Evolutionary conservation across 805 yeast species (phyloP).

Genomic region (Nakazawaea holstii): DNA sequence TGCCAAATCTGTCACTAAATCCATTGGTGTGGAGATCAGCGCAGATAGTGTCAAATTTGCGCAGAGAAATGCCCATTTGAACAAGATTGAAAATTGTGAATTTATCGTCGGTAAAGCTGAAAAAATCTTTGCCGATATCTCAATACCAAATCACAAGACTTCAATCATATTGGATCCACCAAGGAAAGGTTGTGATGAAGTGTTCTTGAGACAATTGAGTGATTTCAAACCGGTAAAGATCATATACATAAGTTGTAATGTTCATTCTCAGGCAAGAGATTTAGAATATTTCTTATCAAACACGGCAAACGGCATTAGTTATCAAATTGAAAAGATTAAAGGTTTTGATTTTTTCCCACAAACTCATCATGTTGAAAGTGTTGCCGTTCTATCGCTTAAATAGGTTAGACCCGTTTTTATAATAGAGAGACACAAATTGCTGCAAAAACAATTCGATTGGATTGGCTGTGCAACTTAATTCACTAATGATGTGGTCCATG

Average conservation of each 20-base stretch:
- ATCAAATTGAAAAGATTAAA: constrained; percentile 73
- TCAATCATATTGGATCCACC: constrained; percentile 96
- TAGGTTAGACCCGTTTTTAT: no score
- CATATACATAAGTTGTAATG: constrained; percentile 96
- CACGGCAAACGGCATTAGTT: constrained; percentile 56
- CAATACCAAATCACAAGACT: constrained; percentile 70
- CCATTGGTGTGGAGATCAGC: constrained; percentile 90
- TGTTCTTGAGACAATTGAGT: constrained; percentile 79
- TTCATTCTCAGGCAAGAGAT: constrained; percentile 96
- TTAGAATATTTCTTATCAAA: constrained; percentile 72
- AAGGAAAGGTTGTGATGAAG: constrained; percentile 92
- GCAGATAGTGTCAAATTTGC: constrained; percentile 92
- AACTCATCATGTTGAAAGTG: constrained; percentile 88
- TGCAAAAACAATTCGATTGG: no score
- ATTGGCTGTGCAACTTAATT: no score
- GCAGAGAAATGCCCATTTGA: constrained; percentile 67
- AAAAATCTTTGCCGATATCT: constrained; percentile 72
- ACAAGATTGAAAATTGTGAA: constrained; percentile 70
- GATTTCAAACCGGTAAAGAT: constrained; percentile 79
- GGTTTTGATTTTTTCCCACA: constrained; percentile 98
- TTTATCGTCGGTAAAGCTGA: constrained; percentile 94
- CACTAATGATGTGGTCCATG: no score
- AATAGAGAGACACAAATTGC: no score
- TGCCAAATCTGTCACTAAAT: constrained; percentile 72
- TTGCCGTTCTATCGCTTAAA: no score